Evolutionary conservation across 2,329 filamentous ascomycete genomes (phyloP).

Genomic region (Sphaerulina vaccinii): DNA sequence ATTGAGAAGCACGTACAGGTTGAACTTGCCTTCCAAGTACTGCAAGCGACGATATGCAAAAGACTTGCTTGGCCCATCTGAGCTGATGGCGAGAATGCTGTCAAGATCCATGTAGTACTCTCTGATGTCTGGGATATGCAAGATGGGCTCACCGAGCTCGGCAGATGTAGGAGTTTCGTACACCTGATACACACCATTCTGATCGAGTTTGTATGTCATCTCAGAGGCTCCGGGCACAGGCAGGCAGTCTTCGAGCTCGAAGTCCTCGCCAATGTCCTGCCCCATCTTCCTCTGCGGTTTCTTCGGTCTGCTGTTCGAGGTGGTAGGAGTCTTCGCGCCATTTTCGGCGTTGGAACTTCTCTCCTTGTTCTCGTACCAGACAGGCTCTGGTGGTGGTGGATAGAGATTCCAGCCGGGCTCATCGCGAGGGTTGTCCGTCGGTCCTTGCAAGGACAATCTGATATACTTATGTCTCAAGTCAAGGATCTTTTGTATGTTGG

Average conservation of each 20-base stretch:
- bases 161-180: slow-evolving; percentile 68
- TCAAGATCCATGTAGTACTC: slow-evolving; percentile 97
- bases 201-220: slow-evolving; percentile 76
- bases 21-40: slow-evolving; percentile 96
- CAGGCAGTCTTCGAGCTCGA: slow-evolving; percentile 73
- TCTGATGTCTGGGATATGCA: slow-evolving; percentile 84
- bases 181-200: slow-evolving; percentile 86
- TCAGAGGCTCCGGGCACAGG: slow-evolving; percentile 70
- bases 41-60: slow-evolving; percentile 93
- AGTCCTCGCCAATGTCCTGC: slow-evolving; percentile 88
- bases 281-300: slow-evolving; percentile 73
- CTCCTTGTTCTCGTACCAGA: slow-evolving; percentile 62
- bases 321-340: slow-evolving; percentile 18
- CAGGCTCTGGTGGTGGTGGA: slow-evolving; percentile 84
- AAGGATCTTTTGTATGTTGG: slow-evolving; percentile 84
- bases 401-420: slow-evolving; percentile 82
- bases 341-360: slow-evolving; percentile 24
- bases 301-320: slow-evolving; percentile 29
- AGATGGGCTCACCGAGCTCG: slow-evolving; percentile 65
- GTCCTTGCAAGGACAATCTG: slow-evolving; percentile 74
- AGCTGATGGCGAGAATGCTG: slow-evolving; percentile 80
- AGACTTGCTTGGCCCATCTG: slow-evolving; percentile 93
- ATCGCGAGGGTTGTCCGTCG: slow-evolving; percentile 85
- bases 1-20: slow-evolving; percentile 87
- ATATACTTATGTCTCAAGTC: slow-evolving; percentile 89